Evolutionary conservation across 2,329 filamentous ascomycete species (phyloP), one percentile per base, ranked within the genome.

Genomic region (Fusarium tricinctum): DNA sequence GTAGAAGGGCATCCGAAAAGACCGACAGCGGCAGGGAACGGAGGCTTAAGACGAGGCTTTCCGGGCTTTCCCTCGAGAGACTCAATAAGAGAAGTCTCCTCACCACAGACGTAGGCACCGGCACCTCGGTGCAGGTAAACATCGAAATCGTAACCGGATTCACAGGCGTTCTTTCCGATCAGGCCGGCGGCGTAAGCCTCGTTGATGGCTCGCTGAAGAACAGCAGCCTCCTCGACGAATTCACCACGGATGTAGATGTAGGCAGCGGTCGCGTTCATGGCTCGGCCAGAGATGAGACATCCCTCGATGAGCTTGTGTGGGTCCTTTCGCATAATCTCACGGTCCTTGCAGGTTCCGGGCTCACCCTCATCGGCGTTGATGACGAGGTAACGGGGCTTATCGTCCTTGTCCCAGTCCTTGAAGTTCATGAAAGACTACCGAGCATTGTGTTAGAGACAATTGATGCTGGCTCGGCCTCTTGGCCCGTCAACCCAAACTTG

Each of bases 181-280:
- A 97, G 85, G 47, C 96, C 96, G 59, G 92, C 95, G 77, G 92
- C 89, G 82, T 99, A 99, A 62, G 96, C 96, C 82, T 99, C 96
- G 82, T 99, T 95, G 79, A 99, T 99, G 69, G 96, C 96, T 69
- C 90, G 89, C 83, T 99, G 95, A 58, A 99, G 87, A 23, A 98
- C 90, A 45, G 93, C 92, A 17, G 96, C 96, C 83, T 99, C 96
- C 78, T 97, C 89, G 79, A 97, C 93, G 81, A 99, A 99, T 82
- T 99, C 96, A 78, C 96, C 96, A 79, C 96, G 94, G 76, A 99
- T 99, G 82, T 99, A 99, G 80, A 99, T 99, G 84, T 99, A 99
- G 73, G 96, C 96, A 62, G 96, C 96, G 47, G 93, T 96, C 78
- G 94, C 96, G 84, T 99, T 99, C 96, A 99, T 99, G 78, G 96